Evolutionary conservation across 1,284 basidiomycete species (phyloP).

Genomic region (Rhodotorula sp.): DNA sequence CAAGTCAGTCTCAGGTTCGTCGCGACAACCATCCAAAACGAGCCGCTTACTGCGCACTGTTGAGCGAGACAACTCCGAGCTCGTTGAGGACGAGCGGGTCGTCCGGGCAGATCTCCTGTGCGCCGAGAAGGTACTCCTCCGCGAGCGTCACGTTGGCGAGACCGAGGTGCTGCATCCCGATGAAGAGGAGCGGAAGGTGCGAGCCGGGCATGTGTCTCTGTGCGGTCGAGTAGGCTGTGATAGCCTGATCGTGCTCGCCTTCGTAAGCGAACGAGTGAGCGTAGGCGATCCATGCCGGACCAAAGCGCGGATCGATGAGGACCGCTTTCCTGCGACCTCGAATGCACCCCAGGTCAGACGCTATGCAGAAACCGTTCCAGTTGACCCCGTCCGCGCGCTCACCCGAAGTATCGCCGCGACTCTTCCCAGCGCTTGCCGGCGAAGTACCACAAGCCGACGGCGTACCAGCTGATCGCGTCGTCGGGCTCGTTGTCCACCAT

Average conservation of each 20-base stretch:
- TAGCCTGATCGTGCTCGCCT: constrained; percentile 96
- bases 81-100: constrained; percentile 92
- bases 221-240: constrained; percentile 95
- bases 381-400: constrained; percentile 42
- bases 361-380: neutral
- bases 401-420: constrained; percentile 89
- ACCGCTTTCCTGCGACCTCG: constrained; percentile 72
- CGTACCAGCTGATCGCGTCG: constrained; percentile 92
- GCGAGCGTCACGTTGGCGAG: constrained; percentile 79
- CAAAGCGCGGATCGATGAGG: constrained; percentile 93
- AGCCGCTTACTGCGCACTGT: constrained; percentile 68
- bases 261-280: constrained; percentile 96
- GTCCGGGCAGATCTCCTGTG: constrained; percentile 71
- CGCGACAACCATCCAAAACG: neutral
- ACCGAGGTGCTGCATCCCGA: constrained; percentile 96
- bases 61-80: constrained; percentile 86
- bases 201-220: constrained; percentile 93
- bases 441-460: constrained; percentile 96
- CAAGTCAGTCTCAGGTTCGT: neutral
- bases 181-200: constrained; percentile 88
- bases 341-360: neutral
- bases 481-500: constrained; percentile 91
- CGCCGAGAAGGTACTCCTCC: constrained; percentile 79
- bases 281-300: constrained; percentile 95
- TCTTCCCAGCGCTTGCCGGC: constrained; percentile 79